Evolutionary conservation across 257 asterid genomes (phyloP).

Genomic region (Misopates orontium): DNA sequence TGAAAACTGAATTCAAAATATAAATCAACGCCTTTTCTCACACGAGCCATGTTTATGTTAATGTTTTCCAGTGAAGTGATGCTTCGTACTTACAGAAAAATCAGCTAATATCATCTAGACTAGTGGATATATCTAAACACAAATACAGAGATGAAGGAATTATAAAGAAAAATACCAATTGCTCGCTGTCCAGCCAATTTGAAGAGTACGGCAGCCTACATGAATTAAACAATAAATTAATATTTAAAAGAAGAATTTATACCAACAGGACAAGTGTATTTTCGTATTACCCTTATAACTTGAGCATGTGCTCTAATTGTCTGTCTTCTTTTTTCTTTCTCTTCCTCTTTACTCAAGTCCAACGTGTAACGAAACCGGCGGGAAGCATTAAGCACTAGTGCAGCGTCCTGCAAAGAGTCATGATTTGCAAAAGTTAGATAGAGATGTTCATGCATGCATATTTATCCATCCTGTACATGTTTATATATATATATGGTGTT

Average conservation of each 20-base stretch:
- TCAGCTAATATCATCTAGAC: no score
- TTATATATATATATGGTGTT: no score
- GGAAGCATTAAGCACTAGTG: conserved; percentile 93
- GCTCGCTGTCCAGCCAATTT: conserved; percentile 93
- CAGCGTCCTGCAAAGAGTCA: conserved; percentile 70
- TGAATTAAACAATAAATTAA: conserved; percentile 1
- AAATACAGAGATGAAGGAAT: background rate
- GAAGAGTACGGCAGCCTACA: conserved; percentile 92
- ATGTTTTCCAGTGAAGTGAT: no score
- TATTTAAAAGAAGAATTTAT: background rate
- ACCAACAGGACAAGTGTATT: background rate
- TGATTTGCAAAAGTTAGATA: conserved; percentile 23
- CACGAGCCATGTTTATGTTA: no score
- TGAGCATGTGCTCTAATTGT: conserved; percentile 97
- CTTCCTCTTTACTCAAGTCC: conserved; percentile 76
- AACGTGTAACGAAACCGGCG: conserved; percentile 91
- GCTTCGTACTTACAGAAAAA: no score
- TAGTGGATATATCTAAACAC: no score
- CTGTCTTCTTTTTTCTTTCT: conserved; percentile 65
- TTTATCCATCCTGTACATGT: no score
- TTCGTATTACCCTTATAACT: conserved; percentile 75
- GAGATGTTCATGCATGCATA: background rate
- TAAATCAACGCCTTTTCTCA: no score
- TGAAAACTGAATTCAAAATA: no score
- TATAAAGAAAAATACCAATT: conserved; percentile 53